Percentiles rank a stretch among this genome's conserved stretches.
Evolutionary conservation across 352 stramenopile species (phyloP).

Genomic region (Pythium sukuiense): DNA sequence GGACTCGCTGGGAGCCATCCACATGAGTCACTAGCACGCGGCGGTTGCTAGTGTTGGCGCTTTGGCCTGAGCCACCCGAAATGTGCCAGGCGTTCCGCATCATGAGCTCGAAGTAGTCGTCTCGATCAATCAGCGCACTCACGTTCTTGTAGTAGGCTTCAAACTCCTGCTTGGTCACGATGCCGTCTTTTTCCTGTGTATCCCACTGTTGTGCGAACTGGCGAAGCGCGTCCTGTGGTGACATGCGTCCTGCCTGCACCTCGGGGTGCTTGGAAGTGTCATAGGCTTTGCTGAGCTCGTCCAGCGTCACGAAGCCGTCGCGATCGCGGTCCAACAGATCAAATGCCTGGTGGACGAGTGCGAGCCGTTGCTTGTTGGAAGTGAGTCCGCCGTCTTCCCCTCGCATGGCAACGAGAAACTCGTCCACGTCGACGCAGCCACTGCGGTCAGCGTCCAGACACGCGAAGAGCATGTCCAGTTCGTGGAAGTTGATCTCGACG

Average conservation of each 20-base stretch:
- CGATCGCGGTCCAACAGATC: constrained; percentile 58
- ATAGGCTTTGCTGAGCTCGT: constrained; percentile 49
- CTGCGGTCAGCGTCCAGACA: constrained; percentile 64
- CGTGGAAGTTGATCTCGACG: constrained; percentile 60
- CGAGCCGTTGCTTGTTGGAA: constrained; percentile 30
- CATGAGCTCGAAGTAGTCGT: constrained; percentile 88
- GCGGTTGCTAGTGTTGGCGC: constrained; percentile 68
- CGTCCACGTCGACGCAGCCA: constrained; percentile 69
- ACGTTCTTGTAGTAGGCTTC: constrained; percentile 80
- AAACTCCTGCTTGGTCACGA: constrained; percentile 40
- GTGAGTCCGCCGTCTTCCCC: constrained; percentile 43
- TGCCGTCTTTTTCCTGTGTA: constrained; percentile 33
- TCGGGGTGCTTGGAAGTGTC: constrained; percentile 57
- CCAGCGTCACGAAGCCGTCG: constrained; percentile 48
- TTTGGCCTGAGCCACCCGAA: constrained; percentile 52
- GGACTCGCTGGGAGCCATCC: constrained; percentile 51
- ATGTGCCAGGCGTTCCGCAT: constrained; percentile 86
- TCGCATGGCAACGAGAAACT: constrained; percentile 66
- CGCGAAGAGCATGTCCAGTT: constrained; percentile 67
- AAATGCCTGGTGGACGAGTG: constrained; percentile 72
- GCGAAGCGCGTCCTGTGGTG: constrained; percentile 32
- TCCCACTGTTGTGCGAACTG: constrained; percentile 48
- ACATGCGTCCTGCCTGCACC: constrained; percentile 43
- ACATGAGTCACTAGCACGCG: constrained; percentile 58
- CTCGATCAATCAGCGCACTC: constrained; percentile 63